Percentiles rank a stretch among this genome's conserved stretches.
Conservation (phyloP, 1,139 yeast genomes). For the Taphrina pruni region DNA sequence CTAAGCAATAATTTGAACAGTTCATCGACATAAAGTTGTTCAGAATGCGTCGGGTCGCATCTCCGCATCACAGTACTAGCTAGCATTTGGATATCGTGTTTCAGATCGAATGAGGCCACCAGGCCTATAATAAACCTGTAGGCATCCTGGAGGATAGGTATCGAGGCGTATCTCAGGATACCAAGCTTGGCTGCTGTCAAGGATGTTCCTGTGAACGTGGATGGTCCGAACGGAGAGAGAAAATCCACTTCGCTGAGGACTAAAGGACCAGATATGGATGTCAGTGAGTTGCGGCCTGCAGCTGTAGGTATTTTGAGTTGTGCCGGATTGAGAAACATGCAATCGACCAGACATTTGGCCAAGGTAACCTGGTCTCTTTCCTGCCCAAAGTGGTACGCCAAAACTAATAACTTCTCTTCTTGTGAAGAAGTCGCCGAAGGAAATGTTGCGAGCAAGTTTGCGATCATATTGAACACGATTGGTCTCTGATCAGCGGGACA, state of each 20-base stretch:
- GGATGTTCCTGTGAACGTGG: slow-evolving; percentile 60
- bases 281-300: neutral
- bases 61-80: slow-evolving; percentile 16
- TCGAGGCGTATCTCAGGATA: slow-evolving; percentile 53
- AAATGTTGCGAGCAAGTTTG: neutral
- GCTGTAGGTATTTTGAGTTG: neutral
- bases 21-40: neutral
- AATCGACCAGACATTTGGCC: neutral
- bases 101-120: slow-evolving; percentile 69
- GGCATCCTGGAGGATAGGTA: slow-evolving; percentile 55
- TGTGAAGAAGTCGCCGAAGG: neutral
- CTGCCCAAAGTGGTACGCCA: neutral
- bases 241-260: slow-evolving; percentile 58
- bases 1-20: neutral
- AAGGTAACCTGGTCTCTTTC: slow-evolving; percentile 4
- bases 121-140: slow-evolving; percentile 55
- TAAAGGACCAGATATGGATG: neutral
- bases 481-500: neutral
- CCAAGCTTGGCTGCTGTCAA: slow-evolving; percentile 60
- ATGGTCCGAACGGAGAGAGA: slow-evolving; percentile 72
- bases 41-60: neutral
- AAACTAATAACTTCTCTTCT: neutral
- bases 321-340: slow-evolving; percentile 11
- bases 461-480: neutral
- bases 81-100: slow-evolving; percentile 60